These are phyloP conservation scores for Termitomyces sp. DNA, from an alignment of 1,284 basidiomycete species.

Conservation along the genomic window DNA sequence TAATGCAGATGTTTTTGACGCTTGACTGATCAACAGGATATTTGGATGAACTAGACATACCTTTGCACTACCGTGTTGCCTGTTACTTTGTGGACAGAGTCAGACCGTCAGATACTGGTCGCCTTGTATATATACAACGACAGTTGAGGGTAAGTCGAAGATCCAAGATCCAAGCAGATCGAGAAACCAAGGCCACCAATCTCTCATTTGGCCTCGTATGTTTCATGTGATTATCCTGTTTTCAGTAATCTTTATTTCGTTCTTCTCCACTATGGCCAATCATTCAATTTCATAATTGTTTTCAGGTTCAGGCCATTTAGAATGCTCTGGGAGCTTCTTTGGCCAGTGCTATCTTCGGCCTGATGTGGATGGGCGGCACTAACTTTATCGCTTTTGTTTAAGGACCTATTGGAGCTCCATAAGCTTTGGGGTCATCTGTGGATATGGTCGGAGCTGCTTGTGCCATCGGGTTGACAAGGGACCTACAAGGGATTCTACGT, in stretches of 20 bases:
- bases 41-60: background rate
- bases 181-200: too few relatives aligned
- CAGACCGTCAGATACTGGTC: too few relatives aligned
- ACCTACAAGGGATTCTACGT: background rate
- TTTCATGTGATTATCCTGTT: background rate
- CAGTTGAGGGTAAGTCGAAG: background rate
- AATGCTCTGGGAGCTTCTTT: background rate
- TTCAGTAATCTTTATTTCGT: too few relatives aligned
- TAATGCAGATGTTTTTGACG: background rate
- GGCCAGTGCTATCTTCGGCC: background rate
- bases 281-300: background rate
- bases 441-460: background rate
- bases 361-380: background rate
- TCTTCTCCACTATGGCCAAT: background rate
- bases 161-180: background rate
- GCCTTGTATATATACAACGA: background rate
- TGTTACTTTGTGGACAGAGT: background rate
- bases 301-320: background rate
- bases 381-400: background rate
- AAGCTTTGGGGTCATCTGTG: background rate
- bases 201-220: background rate
- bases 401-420: background rate
- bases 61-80: background rate
- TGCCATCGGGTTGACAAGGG: background rate
- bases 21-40: background rate